Conservation (phyloP, 192 early-diverging fungal genomes). For the Geranomyces variabilis region DNA sequence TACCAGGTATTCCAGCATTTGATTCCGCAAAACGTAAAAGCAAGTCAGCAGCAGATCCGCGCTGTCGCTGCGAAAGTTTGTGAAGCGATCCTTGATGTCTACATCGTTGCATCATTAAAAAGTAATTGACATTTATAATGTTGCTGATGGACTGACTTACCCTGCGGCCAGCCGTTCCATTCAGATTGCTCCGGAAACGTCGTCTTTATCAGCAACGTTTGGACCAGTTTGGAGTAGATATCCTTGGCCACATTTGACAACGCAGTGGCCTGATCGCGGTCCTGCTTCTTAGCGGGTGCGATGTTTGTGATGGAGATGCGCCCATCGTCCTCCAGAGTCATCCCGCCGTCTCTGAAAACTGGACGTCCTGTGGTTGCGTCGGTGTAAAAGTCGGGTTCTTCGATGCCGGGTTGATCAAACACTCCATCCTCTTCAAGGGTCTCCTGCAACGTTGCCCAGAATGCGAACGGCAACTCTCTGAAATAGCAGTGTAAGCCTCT, state of each 20-base stretch:
- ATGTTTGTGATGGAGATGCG: conserved; percentile 1
- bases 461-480: conserved; percentile 25
- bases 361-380: conserved; percentile 39
- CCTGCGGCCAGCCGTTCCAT: conserved; percentile 33
- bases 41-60: conserved; percentile 36
- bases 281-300: neutral
- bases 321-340: neutral
- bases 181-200: conserved; percentile 29
- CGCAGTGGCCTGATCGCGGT: neutral
- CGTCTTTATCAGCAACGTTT: conserved; percentile 30
- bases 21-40: conserved; percentile 31
- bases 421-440: conserved; percentile 12
- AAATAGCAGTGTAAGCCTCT: neutral
- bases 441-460: conserved; percentile 34
- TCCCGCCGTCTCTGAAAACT: conserved; percentile 21
- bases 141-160: no score
- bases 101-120: neutral
- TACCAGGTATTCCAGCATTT: conserved; percentile 30
- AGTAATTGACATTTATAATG: no score
- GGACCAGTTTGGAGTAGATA: conserved; percentile 29
- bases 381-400: conserved; percentile 21
- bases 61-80: conserved; percentile 36
- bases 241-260: conserved; percentile 21
- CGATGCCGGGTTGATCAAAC: neutral
- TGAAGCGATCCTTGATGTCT: conserved; percentile 43